These are phyloP conservation scores for Davidsoniella neocaledoniae DNA, from an alignment of 2,329 filamentous ascomycete genomes.

Conservation along the genomic window DNA sequence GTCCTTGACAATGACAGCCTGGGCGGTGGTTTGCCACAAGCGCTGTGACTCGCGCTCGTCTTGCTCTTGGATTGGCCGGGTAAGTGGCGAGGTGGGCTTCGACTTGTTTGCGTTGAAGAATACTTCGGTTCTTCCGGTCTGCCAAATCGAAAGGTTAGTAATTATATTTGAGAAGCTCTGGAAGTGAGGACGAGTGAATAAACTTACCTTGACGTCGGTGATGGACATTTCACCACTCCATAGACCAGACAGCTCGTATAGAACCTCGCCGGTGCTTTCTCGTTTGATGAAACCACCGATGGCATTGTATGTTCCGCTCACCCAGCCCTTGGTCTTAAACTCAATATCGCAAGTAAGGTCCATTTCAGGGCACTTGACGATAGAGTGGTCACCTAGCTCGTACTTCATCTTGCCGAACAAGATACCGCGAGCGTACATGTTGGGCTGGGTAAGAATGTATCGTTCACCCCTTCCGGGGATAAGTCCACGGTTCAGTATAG, in stretches of 20 bases:
- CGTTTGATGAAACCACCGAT: conserved; percentile 86
- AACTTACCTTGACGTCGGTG: conserved; percentile 57
- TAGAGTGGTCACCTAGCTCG: conserved; percentile 90
- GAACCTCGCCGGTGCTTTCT: conserved; percentile 64
- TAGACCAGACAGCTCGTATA: conserved; percentile 82
- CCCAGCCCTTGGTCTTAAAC: conserved; percentile 97
- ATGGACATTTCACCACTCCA: conserved; percentile 95
- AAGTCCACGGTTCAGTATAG: conserved; percentile 60
- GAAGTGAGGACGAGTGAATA: no score
- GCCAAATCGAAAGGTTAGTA: neutral
- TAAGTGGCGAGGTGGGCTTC: conserved; percentile 55
- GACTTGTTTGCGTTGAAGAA: conserved; percentile 75
- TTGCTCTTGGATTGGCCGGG: conserved; percentile 71
- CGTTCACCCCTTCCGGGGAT: conserved; percentile 53
- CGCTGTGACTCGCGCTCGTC: conserved; percentile 77
- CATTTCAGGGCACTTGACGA: conserved; percentile 77
- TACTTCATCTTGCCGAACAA: conserved; percentile 99
- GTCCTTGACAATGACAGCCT: conserved; percentile 69
- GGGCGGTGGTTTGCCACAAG: conserved; percentile 67
- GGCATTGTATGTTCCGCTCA: conserved; percentile 88
- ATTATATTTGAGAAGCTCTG: neutral
- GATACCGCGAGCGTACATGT: conserved; percentile 97
- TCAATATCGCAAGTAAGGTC: conserved; percentile 81
- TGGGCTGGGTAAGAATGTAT: conserved; percentile 92
- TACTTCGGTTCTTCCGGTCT: conserved; percentile 79